Base-by-base conservation (phyloP, 1,139 yeast genomes). In the Trichomonascaceae sp. region DNA sequence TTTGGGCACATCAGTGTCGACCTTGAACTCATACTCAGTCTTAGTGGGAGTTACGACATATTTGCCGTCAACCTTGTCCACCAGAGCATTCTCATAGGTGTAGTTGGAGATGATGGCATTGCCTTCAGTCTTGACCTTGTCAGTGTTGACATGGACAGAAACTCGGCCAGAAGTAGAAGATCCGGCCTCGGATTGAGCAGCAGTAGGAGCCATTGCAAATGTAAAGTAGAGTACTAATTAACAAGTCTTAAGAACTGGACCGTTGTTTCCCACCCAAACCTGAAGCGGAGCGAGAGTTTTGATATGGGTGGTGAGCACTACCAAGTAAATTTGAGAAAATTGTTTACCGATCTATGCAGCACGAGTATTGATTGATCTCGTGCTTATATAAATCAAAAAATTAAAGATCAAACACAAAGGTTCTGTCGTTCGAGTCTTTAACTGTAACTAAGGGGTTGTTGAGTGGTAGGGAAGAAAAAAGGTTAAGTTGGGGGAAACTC, bases 11-110 rank as follows among this genome's bases (percentile, higher is more conserved):
- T 78, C 80, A 69, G 88, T 78, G 66, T 89, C 95, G 53, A 88
- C 84, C 72, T 88, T 87, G 79, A 91, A 91, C 67, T 89, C 86
- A 69, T 89, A 88, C 61, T 88, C 87, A 60, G 78, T 78, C 56
- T 79, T 70, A 57, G 86, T 81, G 19, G 96, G 96, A 22, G 85
- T 82, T 54, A 90, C 96, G 53, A 74, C 73, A 66, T 80, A 79
- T 60, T 76, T 72, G 51, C 89, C 95, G 54, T 70, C 73, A 36
- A 76, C 76, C 62, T 75, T 74, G 60, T 78, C 77, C 49, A 85
- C 89, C 53, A 76, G 60, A 17, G 89, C 81, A 64, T 83, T 84
- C 64, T 83, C 83, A 69, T 85, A 85, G 46, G 85, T 79, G 76
- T 86, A 90, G 64, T 80, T 80, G 56, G 96, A 82, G 68, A 76